Evolutionary conservation across 345 rosid genomes (phyloP), one percentile per base, ranked within the genome.

Genomic region (Ricinus communis): DNA sequence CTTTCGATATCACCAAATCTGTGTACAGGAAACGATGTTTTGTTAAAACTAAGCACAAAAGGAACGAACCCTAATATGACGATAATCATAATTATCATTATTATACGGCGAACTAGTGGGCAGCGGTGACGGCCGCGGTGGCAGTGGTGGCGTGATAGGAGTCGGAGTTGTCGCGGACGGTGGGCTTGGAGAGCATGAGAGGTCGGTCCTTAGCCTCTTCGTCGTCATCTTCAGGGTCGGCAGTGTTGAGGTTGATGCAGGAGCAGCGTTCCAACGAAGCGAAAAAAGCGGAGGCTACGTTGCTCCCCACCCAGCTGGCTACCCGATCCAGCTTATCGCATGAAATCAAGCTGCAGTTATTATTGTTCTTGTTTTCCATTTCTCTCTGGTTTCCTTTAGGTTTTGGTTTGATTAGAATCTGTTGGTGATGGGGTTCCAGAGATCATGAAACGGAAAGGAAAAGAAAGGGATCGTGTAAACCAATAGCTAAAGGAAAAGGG

Each of bases 221-320:
- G 18, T 85, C 93, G 28, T 85, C 88, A 41, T 79, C 81, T 2
- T 85, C 89, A 38, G 61, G 70, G 40, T 88, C 93, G 70, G 72
- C 70, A 82, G 91, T 85, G 76, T 78, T 79, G 72, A 88, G 87
- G 66, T 87, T 87, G 84, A 88, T 87, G 82, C 89, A 88, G 60
- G 91, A 87, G 74, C 91, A 86, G 9, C 93, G 81, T 72, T 88
- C 93, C 27, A 88, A 72, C 15, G 93, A 88, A 1, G 86, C 83
- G 75, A 88, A 88, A 85, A 88, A 88, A 3, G 89, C 89, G 62
- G 86, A 73, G 41, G 93, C 91, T 40, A 87, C 79, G 83, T 71
- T 87, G 55, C 80, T 68, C 19, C 93, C 91, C 11, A 87, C 87
- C 91, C 93, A 88, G 54, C 8, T 79, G 46, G 90, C 93, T 22